phyloP scores from a whole-genome alignment of 192 early-diverging fungal species.

The Oehlia diaphana region DNA sequence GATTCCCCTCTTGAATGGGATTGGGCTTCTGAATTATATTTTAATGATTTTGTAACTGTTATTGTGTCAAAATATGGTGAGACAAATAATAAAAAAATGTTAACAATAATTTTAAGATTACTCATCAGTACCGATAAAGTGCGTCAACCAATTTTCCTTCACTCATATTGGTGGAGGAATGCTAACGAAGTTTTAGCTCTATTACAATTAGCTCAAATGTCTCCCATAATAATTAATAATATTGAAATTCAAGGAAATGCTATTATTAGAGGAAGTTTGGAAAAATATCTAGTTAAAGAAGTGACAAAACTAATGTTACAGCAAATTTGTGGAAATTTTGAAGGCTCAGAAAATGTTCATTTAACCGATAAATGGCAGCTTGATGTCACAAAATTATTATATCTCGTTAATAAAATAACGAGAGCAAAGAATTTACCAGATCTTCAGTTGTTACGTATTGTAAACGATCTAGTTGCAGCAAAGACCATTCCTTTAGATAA shows the following conservation, averaged over 20 bases:
- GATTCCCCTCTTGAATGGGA: background rate
- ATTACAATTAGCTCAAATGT: no score
- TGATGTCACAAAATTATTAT: slow-evolving; percentile 10
- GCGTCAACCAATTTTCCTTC: slow-evolving; percentile 7
- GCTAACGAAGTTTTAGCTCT: no score
- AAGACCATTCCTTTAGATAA: background rate
- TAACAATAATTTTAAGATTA: background rate
- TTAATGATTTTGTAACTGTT: slow-evolving; percentile 21
- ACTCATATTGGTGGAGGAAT: slow-evolving; percentile 25
- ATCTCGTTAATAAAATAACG: background rate
- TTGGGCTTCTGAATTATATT: slow-evolving; percentile 10
- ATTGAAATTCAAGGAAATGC: no score
- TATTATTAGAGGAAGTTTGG: background rate
- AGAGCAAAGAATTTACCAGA: background rate
- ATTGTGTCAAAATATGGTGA: background rate
- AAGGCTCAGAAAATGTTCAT: background rate
- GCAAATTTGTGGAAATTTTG: background rate
- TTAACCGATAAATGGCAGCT: background rate
- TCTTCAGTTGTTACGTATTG: slow-evolving; percentile 6
- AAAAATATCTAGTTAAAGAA: background rate
- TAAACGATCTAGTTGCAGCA: slow-evolving; percentile 20
- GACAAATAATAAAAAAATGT: background rate
- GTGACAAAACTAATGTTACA: background rate
- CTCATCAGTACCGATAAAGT: slow-evolving; percentile 4
- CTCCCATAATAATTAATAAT: no score